Conservation (phyloP, 179 eudicot genomes). For the Patellifolia procumbens region DNA sequence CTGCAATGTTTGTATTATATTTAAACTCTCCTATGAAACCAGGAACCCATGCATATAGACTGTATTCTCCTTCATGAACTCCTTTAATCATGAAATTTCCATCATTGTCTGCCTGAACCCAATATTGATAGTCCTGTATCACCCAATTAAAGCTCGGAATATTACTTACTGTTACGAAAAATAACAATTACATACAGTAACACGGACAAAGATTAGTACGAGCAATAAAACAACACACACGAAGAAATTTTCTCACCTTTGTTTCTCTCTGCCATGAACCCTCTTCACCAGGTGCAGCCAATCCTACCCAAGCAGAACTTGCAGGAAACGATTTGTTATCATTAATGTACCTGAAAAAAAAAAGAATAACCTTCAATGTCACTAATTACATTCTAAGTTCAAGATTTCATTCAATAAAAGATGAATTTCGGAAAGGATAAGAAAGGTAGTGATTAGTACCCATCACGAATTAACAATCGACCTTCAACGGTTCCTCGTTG, state of each 20-base stretch:
- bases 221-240: no score
- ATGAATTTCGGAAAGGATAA: neutral
- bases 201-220: no score
- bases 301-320: constrained; percentile 51
- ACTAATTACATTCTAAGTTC: neutral
- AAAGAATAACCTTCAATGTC: neutral
- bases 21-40: constrained; percentile 50
- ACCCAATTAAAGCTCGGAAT: neutral
- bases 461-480: constrained; percentile 38
- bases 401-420: neutral
- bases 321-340: constrained; percentile 16
- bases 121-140: constrained; percentile 56
- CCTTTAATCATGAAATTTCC: constrained; percentile 46
- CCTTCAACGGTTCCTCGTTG: constrained; percentile 45
- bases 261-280: constrained; percentile 60
- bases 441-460: neutral
- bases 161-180: neutral
- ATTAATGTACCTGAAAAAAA: neutral
- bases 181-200: neutral
- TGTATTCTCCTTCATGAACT: constrained; percentile 36
- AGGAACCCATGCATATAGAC: constrained; percentile 49
- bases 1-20: constrained; percentile 22
- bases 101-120: constrained; percentile 45
- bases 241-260: constrained; percentile 35
- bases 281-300: constrained; percentile 48